These are phyloP conservation scores for Striga hermonthica DNA, from an alignment of 305 asterid genomes.

Conservation along the genomic window DNA sequence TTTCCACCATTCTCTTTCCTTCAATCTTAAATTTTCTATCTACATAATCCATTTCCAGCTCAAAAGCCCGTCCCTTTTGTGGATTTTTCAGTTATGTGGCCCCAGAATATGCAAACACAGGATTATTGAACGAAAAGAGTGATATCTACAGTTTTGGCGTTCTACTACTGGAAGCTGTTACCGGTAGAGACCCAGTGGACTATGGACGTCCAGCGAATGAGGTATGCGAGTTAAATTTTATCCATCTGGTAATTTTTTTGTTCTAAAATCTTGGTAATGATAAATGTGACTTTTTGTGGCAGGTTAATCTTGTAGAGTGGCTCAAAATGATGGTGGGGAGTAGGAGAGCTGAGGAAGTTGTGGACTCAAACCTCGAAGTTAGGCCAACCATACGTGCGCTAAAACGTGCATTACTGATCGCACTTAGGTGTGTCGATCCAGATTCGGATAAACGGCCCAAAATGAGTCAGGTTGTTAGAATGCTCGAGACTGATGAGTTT, in stretches of 20 bases:
- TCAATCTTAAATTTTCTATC: neutral
- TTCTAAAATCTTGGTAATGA: neutral
- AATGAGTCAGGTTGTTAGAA: slow-evolving; percentile 11
- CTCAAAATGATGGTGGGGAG: slow-evolving; percentile 18
- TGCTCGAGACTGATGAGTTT: slow-evolving; percentile 15
- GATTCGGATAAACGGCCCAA: slow-evolving; percentile 8
- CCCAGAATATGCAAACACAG: slow-evolving; percentile 10
- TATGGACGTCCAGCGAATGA: slow-evolving; percentile 6
- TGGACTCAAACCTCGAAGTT: slow-evolving; percentile 10
- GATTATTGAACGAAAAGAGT: slow-evolving; percentile 17
- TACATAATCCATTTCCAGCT: neutral
- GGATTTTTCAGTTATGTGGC: slow-evolving; percentile 10
- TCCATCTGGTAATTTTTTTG: too few relatives aligned
- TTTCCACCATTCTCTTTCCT: neutral
- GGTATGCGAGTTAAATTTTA: neutral
- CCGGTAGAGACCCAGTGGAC: slow-evolving; percentile 6
- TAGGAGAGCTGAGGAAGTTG: slow-evolving; percentile 15
- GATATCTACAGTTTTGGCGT: slow-evolving; percentile 11
- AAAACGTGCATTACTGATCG: neutral
- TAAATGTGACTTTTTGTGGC: neutral
- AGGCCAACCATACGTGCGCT: neutral
- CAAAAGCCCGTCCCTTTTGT: neutral
- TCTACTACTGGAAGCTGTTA: slow-evolving; percentile 9
- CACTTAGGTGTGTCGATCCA: slow-evolving; percentile 11
- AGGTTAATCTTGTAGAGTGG: slow-evolving; percentile 18